Evolutionary conservation across 108 stramenopile species (phyloP).

Genomic region (Skeletonema costatum): DNA sequence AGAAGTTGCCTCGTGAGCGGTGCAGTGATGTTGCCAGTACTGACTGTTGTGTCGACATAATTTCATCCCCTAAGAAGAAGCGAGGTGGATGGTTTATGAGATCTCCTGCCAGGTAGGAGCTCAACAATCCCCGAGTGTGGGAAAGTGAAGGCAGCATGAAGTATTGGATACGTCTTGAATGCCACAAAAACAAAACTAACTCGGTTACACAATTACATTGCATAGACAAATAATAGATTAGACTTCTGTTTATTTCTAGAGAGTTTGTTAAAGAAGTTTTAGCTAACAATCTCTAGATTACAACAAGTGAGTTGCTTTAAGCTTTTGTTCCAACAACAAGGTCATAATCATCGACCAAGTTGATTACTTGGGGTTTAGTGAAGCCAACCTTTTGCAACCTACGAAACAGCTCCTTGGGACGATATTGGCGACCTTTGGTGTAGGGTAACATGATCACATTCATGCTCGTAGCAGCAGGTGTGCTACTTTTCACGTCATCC

Average conservation of each 20-base stretch:
- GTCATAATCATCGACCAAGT: conserved; percentile 12
- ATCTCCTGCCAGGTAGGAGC: conserved; percentile 23
- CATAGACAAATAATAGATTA: no score
- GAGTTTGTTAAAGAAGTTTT: no score
- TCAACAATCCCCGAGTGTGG: background rate
- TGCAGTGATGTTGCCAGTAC: conserved; percentile 42
- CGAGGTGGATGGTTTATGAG: conserved; percentile 33
- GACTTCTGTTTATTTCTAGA: no score
- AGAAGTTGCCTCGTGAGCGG: conserved; percentile 38
- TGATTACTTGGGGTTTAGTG: background rate
- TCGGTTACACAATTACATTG: no score
- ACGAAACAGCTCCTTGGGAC: conserved; percentile 10
- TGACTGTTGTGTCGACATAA: conserved; percentile 13
- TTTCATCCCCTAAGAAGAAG: conserved; percentile 19
- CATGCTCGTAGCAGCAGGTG: conserved; percentile 3
- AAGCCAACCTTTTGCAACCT: conserved; percentile 10
- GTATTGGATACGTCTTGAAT: background rate
- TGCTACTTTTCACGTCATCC: conserved; percentile 7
- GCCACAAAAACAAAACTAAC: background rate
- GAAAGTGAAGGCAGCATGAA: conserved; percentile 9
- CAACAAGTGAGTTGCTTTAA: background rate
- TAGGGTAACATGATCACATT: conserved; percentile 15
- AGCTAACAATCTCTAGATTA: no score
- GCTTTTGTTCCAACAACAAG: conserved; percentile 6
- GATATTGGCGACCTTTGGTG: conserved; percentile 11